phyloP scores from a whole-genome alignment of 441 rosid genomes.

The Croton setiger region DNA sequence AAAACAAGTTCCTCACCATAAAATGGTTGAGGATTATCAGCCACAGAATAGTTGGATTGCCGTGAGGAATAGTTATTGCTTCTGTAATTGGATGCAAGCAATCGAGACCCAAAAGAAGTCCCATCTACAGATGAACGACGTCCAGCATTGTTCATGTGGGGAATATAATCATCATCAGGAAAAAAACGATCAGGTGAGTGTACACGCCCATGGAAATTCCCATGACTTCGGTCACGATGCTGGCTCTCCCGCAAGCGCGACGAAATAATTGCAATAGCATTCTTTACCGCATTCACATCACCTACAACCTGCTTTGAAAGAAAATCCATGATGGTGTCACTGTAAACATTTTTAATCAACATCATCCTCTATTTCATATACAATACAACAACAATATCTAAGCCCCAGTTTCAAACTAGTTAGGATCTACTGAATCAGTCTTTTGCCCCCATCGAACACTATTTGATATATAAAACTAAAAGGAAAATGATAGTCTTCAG shows the following conservation, averaged over 20 bases:
- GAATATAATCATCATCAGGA: constrained; percentile 72
- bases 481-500: not conserved
- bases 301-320: constrained; percentile 67
- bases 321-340: constrained; percentile 8
- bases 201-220: constrained; percentile 54
- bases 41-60: constrained; percentile 42
- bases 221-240: constrained; percentile 79
- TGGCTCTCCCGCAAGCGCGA: constrained; percentile 94
- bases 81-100: constrained; percentile 43
- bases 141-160: constrained; percentile 43
- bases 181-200: constrained; percentile 72
- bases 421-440: too few species aligned
- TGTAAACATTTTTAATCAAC: not conserved
- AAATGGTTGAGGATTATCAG: constrained; percentile 53
- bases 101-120: constrained; percentile 45
- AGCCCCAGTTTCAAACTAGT: too few species aligned
- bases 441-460: too few species aligned
- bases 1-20: constrained; percentile 80
- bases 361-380: not conserved
- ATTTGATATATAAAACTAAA: too few species aligned
- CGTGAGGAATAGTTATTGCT: constrained; percentile 49
- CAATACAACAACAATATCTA: too few species aligned
- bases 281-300: constrained; percentile 67
- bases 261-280: constrained; percentile 71
- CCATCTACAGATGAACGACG: constrained; percentile 59